A percentile compares a stretch with the other conserved stretches of the same genome.
Evolutionary conservation across 208 protist species (phyloP).

Genomic region (Strigomonas culicis): DNA sequence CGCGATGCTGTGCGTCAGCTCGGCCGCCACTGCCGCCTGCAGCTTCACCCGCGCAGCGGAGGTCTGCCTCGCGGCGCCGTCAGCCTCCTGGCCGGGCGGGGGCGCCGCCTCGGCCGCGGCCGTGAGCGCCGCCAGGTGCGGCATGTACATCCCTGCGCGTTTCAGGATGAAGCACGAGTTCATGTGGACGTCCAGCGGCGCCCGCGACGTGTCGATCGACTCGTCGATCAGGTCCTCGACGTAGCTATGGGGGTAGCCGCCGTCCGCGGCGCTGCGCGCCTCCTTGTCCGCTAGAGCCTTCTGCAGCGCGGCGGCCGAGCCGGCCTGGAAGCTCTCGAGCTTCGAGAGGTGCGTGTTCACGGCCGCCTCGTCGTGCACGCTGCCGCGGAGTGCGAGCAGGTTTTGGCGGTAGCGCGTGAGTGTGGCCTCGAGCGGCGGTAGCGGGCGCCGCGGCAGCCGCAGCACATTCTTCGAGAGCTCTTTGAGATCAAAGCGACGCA

Average conservation of each 20-base stretch:
- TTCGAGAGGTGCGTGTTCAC: constrained; percentile 52
- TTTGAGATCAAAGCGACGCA: constrained; percentile 55
- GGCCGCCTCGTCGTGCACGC: constrained; percentile 22
- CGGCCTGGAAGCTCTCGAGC: constrained; percentile 60
- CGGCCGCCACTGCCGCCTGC: constrained; percentile 63
- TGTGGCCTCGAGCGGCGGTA: constrained; percentile 58
- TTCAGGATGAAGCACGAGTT: constrained; percentile 71
- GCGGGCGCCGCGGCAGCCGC: constrained; percentile 65
- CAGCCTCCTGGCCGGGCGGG: no score
- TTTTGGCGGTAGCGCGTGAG: constrained; percentile 51
- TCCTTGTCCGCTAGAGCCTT: constrained; percentile 62
- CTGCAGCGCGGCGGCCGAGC: constrained; percentile 55
- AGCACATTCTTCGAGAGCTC: constrained; percentile 75
- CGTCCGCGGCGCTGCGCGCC: constrained; percentile 28
- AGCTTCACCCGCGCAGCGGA: constrained; percentile 34
- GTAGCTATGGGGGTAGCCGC: constrained; percentile 60
- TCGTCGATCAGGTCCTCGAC: constrained; percentile 57
- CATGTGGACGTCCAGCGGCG: constrained; percentile 66
- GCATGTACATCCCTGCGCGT: constrained; percentile 5
- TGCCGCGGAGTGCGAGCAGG: constrained; percentile 56
- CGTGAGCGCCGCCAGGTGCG: constrained; percentile 4
- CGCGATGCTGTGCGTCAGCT: constrained; percentile 59
- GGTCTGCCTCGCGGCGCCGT: background rate
- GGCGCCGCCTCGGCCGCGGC: no score
- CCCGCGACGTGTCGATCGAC: constrained; percentile 48